phyloP scores from a whole-genome alignment of 2,329 filamentous ascomycete species.

The Botrytis sinoallii region DNA sequence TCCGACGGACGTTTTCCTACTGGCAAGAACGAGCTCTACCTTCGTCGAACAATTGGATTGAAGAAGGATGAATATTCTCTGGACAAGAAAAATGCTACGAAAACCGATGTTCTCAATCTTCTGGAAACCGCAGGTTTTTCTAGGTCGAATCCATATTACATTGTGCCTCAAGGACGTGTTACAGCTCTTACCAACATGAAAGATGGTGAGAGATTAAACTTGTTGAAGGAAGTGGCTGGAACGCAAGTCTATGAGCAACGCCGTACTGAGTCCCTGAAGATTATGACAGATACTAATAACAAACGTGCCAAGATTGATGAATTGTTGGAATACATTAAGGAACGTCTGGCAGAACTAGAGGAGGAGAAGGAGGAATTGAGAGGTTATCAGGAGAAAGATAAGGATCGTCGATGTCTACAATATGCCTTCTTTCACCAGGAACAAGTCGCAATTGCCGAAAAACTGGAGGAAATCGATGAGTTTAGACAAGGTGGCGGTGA shows the following conservation, averaged over 20 bases:
- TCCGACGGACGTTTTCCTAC: constrained; percentile 93
- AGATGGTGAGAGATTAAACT: constrained; percentile 80
- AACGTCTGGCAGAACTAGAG: constrained; percentile 83
- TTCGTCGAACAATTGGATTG: constrained; percentile 90
- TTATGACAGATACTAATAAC: constrained; percentile 94
- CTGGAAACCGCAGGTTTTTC: constrained; percentile 96
- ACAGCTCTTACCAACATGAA: constrained; percentile 99
- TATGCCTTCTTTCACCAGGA: constrained; percentile 93
- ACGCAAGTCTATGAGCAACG: constrained; percentile 96
- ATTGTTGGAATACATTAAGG: constrained; percentile 85
- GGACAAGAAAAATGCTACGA: constrained; percentile 94
- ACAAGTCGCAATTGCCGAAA: constrained; percentile 72
- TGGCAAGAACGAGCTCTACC: constrained; percentile 81
- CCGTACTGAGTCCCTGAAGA: constrained; percentile 86
- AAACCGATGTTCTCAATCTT: constrained; percentile 90
- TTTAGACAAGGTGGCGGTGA: constrained; percentile 79
- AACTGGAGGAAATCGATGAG: constrained; percentile 79
- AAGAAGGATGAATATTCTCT: constrained; percentile 99
- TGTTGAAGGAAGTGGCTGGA: constrained; percentile 96
- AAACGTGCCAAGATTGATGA: constrained; percentile 95
- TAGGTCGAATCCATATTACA: constrained; percentile 97
- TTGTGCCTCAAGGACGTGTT: constrained; percentile 94
- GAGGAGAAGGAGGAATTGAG: constrained; percentile 96
- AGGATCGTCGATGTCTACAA: constrained; percentile 85
- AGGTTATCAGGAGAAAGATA: constrained; percentile 91